Base-by-base conservation (phyloP, 805 yeast species). In the Candida maesae region DNA sequence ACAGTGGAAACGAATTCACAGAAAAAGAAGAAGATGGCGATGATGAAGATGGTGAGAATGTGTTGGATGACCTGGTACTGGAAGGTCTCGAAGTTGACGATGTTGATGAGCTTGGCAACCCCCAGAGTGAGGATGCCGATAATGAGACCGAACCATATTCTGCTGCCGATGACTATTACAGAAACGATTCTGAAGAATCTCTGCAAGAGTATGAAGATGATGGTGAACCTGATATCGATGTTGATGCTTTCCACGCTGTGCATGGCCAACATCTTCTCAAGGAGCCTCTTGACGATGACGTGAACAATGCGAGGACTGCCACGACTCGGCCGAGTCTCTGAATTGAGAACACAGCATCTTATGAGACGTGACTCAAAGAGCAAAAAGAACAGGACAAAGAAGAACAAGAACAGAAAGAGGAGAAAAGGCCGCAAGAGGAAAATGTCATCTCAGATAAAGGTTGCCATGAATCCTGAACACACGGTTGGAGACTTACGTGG, bases 401-500 rank as follows among this genome's bases (percentile, higher is more conserved):
- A 19, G 27, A 32, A 29, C 32, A 19, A 14, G 34, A 37, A 18
- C 30, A 21, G 18, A 9, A 35, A 20, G 33, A 20, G 11, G 27
- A 37, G 24, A 14, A 19, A 11, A 23, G 16, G n/a, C 35, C 40
- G 10, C 42, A 40, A 15, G 50, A 47, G 14, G 47, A 36, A 2
- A 45, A 33, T 16, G 19, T 11, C 33, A 32, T 15, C 33, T 13
- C 31, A 19, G 25, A n/a, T 27, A 18, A 30, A 14, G n/a, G 26
- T 16, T 30, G n/a, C 14, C 4, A 26, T 15, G 17, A 10, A 21
- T 6, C 31, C 31, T 33, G 35, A 33, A 11, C 28, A 33, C 15
- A 19, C 12, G 39, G 23, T 30, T 27, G 48, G 49, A 26, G 51
- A 42, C 14, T 38, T 49, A 9, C 40, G 39, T 10, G 44, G 34